Base-by-base conservation (phyloP, 192 early-diverging fungal species). In the Coemansia sp. region DNA sequence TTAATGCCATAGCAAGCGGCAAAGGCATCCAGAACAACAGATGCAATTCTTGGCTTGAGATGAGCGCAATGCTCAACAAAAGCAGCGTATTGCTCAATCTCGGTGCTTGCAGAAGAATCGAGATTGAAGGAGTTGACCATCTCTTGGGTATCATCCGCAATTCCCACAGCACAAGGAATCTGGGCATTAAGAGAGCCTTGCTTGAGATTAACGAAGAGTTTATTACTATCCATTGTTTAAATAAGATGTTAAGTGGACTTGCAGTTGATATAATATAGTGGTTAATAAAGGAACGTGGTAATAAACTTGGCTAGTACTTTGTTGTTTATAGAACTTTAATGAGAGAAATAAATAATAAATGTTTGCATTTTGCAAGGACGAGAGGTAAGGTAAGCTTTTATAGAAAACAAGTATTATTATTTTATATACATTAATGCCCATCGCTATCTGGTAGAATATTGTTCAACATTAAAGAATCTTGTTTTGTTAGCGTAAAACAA, bases 31-130 rank as follows among this genome's bases (percentile, higher is more conserved):
- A 68, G 45, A 4, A 74, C 32, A 9, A 21, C 21, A 4, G 63
- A 22, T 0, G 66, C 61, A 40, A 36, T 40, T 4, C 18, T 19
- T 15, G 16, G 26, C 48, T 21, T 72, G 41, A n/a, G 19, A 0
- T 52, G 7, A 2, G 22, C 63, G 12, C 71, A 73, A 22, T 62
- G 48, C 11, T 63, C 22, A 22, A 73, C 18, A 36, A 73, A 73
- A 1, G n/a, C 16, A 7, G 64, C 62, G 36, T 60, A 66, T 5
- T 62, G 41, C 65, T 73, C 64, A n/a, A 67, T 65, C 12, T 56
- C 54, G 36, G 54, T 56, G 21, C 26, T 56, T 9, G 9, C 21
- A 8, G 21, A 15, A 36, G 36, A 56, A 56, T 37, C 21, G 0
- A 3, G 22, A 19, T 56, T 26, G 22, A 56, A 56, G 15, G 22